Base-by-base conservation (phyloP, 768 basidiomycete species). In the Calocera viscosa region DNA sequence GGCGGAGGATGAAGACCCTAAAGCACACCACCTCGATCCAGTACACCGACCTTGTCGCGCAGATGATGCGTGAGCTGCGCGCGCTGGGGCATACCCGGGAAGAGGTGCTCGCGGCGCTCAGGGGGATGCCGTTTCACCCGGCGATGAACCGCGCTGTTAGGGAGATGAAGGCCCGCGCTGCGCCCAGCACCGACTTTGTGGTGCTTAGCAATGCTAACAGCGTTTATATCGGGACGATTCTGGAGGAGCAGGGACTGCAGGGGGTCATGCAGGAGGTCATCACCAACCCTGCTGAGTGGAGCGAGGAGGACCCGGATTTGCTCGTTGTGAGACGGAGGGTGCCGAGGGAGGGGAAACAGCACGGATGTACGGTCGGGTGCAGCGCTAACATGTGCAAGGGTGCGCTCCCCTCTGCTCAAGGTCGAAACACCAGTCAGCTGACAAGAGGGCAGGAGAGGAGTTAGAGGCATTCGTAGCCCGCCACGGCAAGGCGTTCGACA, bases 361-460 rank as follows among this genome's bases (percentile, higher is more conserved):
- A 98, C 75, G 74, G 73, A 7, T 99, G 96, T 77, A 79, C 79
- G 49, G 82, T 95, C 64, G 95, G 95, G 5, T 99, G 96, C 79
- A 86, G 87, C 67, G 84, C 87, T 16, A 98, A 99, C 80, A 96
- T 99, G 94, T 99, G 96, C 81, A 99, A 99, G 80, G 92, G 91
- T 86, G 22, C 43, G 74, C 70, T 12, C 34, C 40, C 26, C 7
- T 38, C 65, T n/a, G 32, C 64, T n/a, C n/a, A n/a, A n/a, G n/a
- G n/a, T n/a, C n/a, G n/a, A n/a, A n/a, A n/a, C n/a, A n/a, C n/a
- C n/a, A n/a, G n/a, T n/a, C n/a, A n/a, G 39, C 5, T n/a, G 40
- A 63, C 8, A 5, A 17, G 32, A n/a, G 34, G 10, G 30, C 71
- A 93, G 94, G 95, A n/a, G 88, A 91, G 69, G 96, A 99, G 74